A percentile compares a stretch with the other conserved stretches of the same genome.
Evolutionary conservation across 257 asterid species (phyloP).

Genomic region (Solanum virginianum): DNA sequence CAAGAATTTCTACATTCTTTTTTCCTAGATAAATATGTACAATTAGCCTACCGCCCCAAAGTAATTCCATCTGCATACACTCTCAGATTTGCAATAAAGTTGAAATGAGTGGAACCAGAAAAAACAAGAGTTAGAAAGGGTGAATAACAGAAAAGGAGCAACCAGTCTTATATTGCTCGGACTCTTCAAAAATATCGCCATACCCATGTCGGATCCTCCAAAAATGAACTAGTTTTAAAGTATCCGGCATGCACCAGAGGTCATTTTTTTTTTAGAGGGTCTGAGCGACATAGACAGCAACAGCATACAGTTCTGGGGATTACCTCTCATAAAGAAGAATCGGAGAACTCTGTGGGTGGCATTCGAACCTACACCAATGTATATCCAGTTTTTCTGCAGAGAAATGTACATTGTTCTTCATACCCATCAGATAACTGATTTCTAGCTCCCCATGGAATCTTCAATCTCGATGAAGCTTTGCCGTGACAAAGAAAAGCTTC

Average conservation of each 20-base stretch:
- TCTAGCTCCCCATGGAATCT: neutral
- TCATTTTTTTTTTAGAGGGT: neutral
- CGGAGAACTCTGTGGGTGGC: neutral
- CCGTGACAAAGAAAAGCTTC: neutral
- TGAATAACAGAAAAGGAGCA: neutral
- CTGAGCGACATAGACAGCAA: neutral
- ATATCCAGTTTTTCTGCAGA: neutral
- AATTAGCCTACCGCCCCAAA: slow-evolving; percentile 4
- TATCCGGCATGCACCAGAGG: neutral
- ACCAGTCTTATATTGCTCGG: neutral
- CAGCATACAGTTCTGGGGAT: neutral
- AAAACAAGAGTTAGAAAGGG: neutral
- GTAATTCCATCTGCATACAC: neutral
- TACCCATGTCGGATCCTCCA: neutral
- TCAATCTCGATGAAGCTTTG: neutral
- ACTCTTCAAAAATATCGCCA: neutral
- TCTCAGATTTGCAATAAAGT: slow-evolving; percentile 13
- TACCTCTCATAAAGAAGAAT: neutral
- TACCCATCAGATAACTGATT: neutral
- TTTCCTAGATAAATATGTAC: slow-evolving; percentile 16
- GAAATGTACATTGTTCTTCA: neutral
- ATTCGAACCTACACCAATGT: neutral
- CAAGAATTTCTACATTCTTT: slow-evolving; percentile 2
- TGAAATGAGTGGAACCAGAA: neutral
- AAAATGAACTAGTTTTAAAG: neutral